Base-by-base conservation (phyloP, 441 rosid species). In the Aleurites moluccanus region DNA sequence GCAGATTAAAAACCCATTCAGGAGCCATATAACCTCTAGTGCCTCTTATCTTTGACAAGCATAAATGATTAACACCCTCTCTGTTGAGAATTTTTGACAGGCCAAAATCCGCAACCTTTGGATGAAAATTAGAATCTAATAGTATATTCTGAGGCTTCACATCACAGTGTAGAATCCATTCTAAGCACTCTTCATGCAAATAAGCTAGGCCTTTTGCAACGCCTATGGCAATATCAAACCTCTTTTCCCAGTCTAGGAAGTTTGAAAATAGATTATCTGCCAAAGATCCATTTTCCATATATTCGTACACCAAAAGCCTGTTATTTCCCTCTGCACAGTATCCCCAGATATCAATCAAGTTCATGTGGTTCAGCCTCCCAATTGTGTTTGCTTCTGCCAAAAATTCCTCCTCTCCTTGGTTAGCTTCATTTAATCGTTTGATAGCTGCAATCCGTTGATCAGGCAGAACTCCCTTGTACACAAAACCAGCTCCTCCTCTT, bases 311-410 rank as follows among this genome's bases (percentile, higher is more conserved):
- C n/a, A 50, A 50, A 16, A 50, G 56, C n/a, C 21, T 18, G 18
- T 50, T 79, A 55, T 67, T 78, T 7, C 80, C 80, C 21, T 83
- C 65, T 0, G 78, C 82, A 20, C 84, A 85, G 8, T 77, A 82
- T 0, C 88, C 88, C 83, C 81, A 70, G 79, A 83, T 65, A 9
- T 68, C 77, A 3, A 81, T 82, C 66, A 85, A 64, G 70, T 78
- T 81, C 84, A 76, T 81, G 66, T 85, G 85, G 40, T 85, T 80
- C 15, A 85, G 80, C 74, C 69, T 80, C 45, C 83, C 81, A 13
- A 80, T 67, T 2, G 77, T 76, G 64, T 78, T 80, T 0, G 75
- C 76, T 72, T 82, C 83, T 57, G 83, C 75, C 0, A 64, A 61
- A 57, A 80, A 86, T 8, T 79, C 86, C 0, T 70, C 84, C 60